phyloP scores from a whole-genome alignment of 2,329 filamentous ascomycete genomes.

The Fusarium sp. region DNA sequence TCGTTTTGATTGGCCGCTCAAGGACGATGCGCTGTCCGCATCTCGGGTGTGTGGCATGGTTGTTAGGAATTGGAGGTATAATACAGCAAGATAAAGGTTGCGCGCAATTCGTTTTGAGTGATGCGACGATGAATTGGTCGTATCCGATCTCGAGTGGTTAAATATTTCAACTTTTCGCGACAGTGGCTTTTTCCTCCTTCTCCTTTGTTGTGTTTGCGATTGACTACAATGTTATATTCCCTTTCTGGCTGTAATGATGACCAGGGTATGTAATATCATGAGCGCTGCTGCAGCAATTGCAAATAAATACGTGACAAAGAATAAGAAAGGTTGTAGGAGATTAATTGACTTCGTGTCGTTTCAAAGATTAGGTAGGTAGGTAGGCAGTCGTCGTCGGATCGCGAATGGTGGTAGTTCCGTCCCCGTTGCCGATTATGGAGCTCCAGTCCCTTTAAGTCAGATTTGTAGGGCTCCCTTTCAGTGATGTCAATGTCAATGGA shows the following conservation, averaged over 20 bases:
- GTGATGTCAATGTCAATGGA: constrained; percentile 40
- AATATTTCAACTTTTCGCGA: constrained; percentile 5
- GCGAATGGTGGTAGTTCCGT: constrained; percentile 15
- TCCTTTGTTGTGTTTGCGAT: constrained; percentile 30
- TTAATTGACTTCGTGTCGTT: constrained; percentile 10
- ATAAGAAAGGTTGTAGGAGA: constrained; percentile 13
- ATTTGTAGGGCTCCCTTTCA: constrained; percentile 12
- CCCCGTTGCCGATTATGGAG: constrained; percentile 29
- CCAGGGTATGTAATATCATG: constrained; percentile 36
- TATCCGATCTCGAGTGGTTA: background rate
- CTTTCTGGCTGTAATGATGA: constrained; percentile 31
- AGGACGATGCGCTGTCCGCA: constrained; percentile 59
- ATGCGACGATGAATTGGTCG: constrained; percentile 19
- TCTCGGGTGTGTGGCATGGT: constrained; percentile 60
- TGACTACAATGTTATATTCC: constrained; percentile 31
- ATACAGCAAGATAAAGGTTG: constrained; percentile 23
- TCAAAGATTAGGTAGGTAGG: constrained; percentile 1
- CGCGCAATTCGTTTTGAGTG: background rate
- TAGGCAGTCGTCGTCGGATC: constrained; percentile 8
- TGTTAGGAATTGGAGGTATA: constrained; percentile 34
- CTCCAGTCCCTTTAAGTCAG: constrained; percentile 21
- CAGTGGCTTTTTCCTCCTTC: background rate
- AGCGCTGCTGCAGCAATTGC: constrained; percentile 15
- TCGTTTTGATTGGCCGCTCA: constrained; percentile 67
- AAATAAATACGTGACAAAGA: constrained; percentile 3